Percentiles rank a stretch among this genome's conserved stretches.
Conservation (phyloP, 2,329 filamentous ascomycete species). For the Colletotrichum tropicicola region DNA sequence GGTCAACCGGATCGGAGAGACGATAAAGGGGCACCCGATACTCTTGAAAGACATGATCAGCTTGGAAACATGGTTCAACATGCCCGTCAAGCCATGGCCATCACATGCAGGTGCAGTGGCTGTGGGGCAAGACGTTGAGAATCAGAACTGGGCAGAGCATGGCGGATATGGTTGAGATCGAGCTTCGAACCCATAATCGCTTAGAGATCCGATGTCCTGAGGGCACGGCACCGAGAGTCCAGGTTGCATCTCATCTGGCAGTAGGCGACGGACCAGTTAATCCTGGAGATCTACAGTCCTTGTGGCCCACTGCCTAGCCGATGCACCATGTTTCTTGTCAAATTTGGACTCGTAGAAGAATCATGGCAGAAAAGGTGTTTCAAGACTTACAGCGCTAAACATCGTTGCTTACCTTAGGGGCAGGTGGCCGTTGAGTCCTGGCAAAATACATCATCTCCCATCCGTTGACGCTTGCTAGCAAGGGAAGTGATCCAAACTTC, state of each 20-base stretch:
- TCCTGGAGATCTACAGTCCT: slow-evolving; percentile 8
- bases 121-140: not conserved
- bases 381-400: not conserved
- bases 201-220: slow-evolving; percentile 9
- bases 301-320: not conserved
- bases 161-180: slow-evolving; percentile 5
- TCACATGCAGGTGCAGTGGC: slow-evolving; percentile 7
- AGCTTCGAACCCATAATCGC: slow-evolving; percentile 5
- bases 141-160: not conserved
- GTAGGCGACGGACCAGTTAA: slow-evolving; percentile 5
- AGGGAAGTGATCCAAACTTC: not conserved
- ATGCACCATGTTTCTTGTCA: slow-evolving; percentile 2
- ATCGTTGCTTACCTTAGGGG: not conserved
- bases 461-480: not conserved
- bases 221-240: not conserved
- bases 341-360: not conserved
- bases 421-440: not conserved
- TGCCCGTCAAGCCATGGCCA: slow-evolving; percentile 3
- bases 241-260: not conserved
- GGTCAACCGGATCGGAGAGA: slow-evolving; percentile 7
- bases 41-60: slow-evolving; percentile 2
- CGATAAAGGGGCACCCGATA: not conserved
- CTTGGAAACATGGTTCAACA: not conserved
- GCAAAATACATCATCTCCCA: not conserved
- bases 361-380: slow-evolving; percentile 1